Evolutionary conservation across 495 filamentous ascomycete genomes (phyloP), one percentile per base, ranked within the genome.

Genomic region (Penicillium coprophilum): DNA sequence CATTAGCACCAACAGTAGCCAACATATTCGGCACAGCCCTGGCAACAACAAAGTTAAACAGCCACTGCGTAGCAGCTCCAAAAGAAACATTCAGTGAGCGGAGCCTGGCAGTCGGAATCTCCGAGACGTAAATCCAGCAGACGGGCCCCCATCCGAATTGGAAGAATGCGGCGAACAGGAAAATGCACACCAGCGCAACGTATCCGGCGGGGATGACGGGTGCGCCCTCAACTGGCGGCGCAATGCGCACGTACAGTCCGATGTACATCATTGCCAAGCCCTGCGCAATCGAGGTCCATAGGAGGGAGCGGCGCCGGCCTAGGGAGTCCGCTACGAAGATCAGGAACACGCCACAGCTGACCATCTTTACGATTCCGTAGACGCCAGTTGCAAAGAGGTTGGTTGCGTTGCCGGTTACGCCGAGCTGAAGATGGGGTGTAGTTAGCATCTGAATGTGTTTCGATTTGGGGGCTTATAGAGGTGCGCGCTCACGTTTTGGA

Each of bases 91-190:
- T 89, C 55, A 86, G 72, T 15, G 83, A 83, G 4, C 88, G 76
- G 13, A 90, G 75, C 3, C 87, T 75, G 1, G 86, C 83, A 13
- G 84, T 83, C 11, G 88, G 87, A 63, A 92, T 91, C 76, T 91
- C 86, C 11, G 79, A 80, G 36, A 88, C 83, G 59, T 87, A 87
- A 52, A 88, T 90, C 89, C 87, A 91, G 69, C 87, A 89, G 24
- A 86, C 84, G 0, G 88, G 88, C 0, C 88, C 88, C 87, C 87
- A 91, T 39, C 87, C 86, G 65, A 90, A 88, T 53, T 89, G 87
- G 77, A 89, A 89, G 76, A 87, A 87, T 3, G 82, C 83, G 12
- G 87, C 87, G 61, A 90, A 90, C 43, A 90, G 70, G 68, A 87
- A 91, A 53, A 91, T 86, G 68, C 81, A 87, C 30, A 87, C 81